Evolutionary conservation across 2,329 filamentous ascomycete genomes (phyloP).

Genomic region (Ilyonectria destructans): DNA sequence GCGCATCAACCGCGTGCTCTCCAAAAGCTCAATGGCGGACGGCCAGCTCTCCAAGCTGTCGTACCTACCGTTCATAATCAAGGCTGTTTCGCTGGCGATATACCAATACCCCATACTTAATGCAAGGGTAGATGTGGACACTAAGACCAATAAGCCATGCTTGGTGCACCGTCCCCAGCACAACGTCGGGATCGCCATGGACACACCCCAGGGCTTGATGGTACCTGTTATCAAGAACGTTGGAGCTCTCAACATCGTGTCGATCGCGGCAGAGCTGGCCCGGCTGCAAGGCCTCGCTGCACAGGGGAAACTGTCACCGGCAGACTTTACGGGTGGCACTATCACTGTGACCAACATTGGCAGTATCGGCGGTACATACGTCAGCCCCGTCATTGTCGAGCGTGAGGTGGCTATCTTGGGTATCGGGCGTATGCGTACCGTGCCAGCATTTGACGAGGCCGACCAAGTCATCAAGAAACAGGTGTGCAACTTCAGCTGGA

Average conservation of each 20-base stretch:
- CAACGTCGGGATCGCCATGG: conserved; percentile 97
- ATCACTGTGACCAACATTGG: conserved; percentile 98
- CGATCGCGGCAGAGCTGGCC: conserved; percentile 83
- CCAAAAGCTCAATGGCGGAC: conserved; percentile 62
- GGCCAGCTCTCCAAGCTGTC: conserved; percentile 78
- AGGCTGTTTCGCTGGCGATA: conserved; percentile 91
- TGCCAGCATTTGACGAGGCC: conserved; percentile 82
- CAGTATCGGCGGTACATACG: conserved; percentile 92
- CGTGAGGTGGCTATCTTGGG: conserved; percentile 94
- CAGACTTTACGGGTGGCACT: conserved; percentile 88
- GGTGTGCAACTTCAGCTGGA: conserved; percentile 95
- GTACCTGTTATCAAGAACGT: conserved; percentile 95
- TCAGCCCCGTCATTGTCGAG: conserved; percentile 92
- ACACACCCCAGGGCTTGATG: conserved; percentile 89
- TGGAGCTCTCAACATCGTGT: conserved; percentile 80
- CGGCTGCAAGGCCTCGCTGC: conserved; percentile 82
- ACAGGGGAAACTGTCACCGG: conserved; percentile 80
- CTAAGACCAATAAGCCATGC: conserved; percentile 75
- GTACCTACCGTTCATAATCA: conserved; percentile 95
- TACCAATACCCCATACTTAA: conserved; percentile 90
- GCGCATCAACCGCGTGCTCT: conserved; percentile 79
- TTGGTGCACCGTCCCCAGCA: conserved; percentile 87
- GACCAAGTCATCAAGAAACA: conserved; percentile 80
- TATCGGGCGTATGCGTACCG: conserved; percentile 83
- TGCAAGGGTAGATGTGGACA: conserved; percentile 79